Evolutionary conservation across 176 grass and related monocot species (phyloP).

Genomic region (Rhynchospora tenuis): DNA sequence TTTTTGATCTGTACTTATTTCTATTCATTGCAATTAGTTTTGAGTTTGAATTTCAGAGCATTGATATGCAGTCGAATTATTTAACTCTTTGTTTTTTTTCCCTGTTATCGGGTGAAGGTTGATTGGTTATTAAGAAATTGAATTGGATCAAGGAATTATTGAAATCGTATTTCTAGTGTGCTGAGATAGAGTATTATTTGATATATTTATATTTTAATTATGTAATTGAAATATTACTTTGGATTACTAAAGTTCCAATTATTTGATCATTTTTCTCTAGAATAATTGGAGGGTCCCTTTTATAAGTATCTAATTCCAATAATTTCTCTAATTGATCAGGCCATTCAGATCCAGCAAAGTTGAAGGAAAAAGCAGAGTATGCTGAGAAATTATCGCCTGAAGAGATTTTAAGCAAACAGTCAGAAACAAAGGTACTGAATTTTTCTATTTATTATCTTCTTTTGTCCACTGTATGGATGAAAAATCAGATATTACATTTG

Average conservation of each 20-base stretch:
- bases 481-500: too few species aligned
- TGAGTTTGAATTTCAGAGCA: not conserved
- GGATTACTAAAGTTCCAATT: not conserved
- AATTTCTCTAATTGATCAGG: conserved; percentile 34
- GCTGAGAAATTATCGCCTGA: conserved; percentile 55
- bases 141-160: not conserved
- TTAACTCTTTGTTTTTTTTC: not conserved
- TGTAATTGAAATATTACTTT: not conserved
- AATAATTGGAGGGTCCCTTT: not conserved
- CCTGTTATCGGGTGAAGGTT: not conserved
- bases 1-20: not conserved
- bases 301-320: not conserved
- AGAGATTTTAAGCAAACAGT: conserved; percentile 48
- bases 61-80: not conserved
- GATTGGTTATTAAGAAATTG: not conserved
- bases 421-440: conserved; percentile 72
- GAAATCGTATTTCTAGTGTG: not conserved
- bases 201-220: not conserved
- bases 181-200: not conserved
- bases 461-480: too few species aligned
- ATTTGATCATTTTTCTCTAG: not conserved
- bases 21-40: not conserved
- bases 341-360: conserved; percentile 79
- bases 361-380: conserved; percentile 63
- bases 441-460: not conserved